A percentile compares a stretch with the other conserved stretches of the same genome.
phyloP scores from a whole-genome alignment of 345 rosid species.

The Populus ilicifolia region DNA sequence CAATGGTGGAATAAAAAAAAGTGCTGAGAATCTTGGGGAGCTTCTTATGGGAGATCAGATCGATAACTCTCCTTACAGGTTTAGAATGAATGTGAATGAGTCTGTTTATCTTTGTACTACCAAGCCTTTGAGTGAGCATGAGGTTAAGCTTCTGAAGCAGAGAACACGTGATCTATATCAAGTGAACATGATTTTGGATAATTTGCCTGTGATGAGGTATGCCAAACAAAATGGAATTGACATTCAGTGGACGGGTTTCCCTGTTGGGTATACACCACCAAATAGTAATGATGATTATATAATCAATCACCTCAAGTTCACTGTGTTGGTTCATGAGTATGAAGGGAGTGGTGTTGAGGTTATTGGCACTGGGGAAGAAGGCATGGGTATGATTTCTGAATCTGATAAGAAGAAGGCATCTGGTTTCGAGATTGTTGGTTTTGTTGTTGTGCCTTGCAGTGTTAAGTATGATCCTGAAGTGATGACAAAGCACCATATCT shows the following conservation, averaged over 20 bases:
- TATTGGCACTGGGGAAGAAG: conserved; percentile 84
- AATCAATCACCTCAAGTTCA: conserved; percentile 75
- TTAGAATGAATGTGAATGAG: conserved; percentile 65
- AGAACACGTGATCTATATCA: conserved; percentile 76
- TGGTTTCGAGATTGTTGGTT: conserved; percentile 80
- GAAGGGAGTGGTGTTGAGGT: conserved; percentile 71
- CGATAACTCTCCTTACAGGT: conserved; percentile 76
- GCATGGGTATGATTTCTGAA: conserved; percentile 72
- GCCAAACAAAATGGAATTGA: conserved; percentile 62
- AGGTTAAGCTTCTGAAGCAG: conserved; percentile 84
- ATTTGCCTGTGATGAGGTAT: conserved; percentile 76
- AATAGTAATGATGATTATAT: conserved; percentile 72
- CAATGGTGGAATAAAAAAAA: conserved; percentile 52
- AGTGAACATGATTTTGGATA: conserved; percentile 82
- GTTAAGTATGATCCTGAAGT: conserved; percentile 52
- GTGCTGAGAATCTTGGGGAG: conserved; percentile 90
- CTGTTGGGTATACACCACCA: conserved; percentile 65
- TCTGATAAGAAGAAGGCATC: conserved; percentile 60
- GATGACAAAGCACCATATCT: conserved; percentile 59
- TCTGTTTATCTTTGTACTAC: conserved; percentile 70
- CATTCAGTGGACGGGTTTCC: conserved; percentile 86
- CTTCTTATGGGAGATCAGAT: conserved; percentile 92
- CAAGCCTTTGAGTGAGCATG: conserved; percentile 49
- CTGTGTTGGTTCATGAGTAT: conserved; percentile 67
- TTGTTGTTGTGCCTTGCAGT: conserved; percentile 80